phyloP scores from a whole-genome alignment of 176 grass and related monocot species.

The Aegilops speltoides region DNA sequence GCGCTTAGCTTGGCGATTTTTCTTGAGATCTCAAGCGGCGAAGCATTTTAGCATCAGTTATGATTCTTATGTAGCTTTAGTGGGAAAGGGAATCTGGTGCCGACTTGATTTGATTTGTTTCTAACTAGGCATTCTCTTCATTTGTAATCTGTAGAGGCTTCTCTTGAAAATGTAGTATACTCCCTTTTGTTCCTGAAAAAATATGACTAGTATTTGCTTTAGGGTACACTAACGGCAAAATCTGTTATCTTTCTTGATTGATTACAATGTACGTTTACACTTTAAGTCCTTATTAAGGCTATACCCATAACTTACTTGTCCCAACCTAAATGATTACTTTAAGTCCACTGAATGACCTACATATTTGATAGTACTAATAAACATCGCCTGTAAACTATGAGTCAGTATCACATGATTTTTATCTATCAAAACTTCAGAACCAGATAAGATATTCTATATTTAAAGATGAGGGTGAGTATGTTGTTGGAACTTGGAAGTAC shows the following conservation, averaged over 20 bases:
- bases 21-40: not conserved
- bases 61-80: constrained; percentile 11
- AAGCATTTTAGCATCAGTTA: not conserved
- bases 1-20: not conserved
- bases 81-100: constrained; percentile 2
- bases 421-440: not conserved
- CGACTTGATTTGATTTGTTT: not conserved
- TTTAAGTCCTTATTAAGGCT: not conserved
- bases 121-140: not conserved
- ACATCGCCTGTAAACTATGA: not conserved
- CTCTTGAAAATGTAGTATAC: not conserved
- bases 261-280: not conserved
- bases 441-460: not conserved
- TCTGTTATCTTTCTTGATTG: not conserved
- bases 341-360: not conserved
- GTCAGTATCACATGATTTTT: not conserved
- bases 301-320: not conserved
- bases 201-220: not conserved
- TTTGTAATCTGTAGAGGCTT: not conserved
- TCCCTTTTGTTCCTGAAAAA: not conserved
- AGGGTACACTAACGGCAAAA: not conserved
- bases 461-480: not conserved
- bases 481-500: not conserved
- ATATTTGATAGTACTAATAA: not conserved
- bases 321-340: too few species aligned